Evolutionary conservation across 345 rosid genomes (phyloP).

Genomic region (Salix purpurea): DNA sequence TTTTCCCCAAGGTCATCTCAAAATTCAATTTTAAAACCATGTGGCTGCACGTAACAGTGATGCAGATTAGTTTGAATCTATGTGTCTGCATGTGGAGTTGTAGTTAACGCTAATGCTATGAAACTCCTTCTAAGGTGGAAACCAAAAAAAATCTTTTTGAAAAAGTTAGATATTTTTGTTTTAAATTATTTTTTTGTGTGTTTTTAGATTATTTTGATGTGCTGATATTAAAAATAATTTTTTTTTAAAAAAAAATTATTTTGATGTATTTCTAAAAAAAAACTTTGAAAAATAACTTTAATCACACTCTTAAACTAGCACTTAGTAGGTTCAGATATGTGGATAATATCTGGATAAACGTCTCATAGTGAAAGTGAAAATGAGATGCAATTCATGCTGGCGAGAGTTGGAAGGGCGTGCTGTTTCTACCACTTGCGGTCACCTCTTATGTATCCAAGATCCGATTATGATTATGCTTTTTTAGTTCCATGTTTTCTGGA

Average conservation of each 20-base stretch:
- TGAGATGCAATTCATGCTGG: conserved; percentile 99
- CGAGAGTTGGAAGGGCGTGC: conserved; percentile 92
- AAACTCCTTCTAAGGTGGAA: neutral
- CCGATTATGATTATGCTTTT: neutral
- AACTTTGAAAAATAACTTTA: too few relatives aligned
- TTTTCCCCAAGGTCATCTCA: too few relatives aligned
- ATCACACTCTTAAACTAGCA: too few relatives aligned
- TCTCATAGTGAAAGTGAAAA: conserved; percentile 33
- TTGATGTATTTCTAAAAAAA: too few relatives aligned
- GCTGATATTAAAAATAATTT: too few relatives aligned
- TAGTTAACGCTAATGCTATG: neutral
- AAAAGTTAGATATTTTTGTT: too few relatives aligned
- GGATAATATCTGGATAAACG: too few relatives aligned
- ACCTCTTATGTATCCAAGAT: conserved; percentile 57
- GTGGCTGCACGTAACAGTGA: neutral
- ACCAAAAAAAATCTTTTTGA: too few relatives aligned
- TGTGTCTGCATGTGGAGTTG: neutral
- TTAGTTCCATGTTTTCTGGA: neutral
- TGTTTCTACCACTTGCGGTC: conserved; percentile 81
- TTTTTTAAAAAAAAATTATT: too few relatives aligned
- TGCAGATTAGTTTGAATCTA: neutral
- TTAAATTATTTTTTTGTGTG: too few relatives aligned
- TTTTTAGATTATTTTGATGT: too few relatives aligned
- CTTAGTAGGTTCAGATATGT: too few relatives aligned
- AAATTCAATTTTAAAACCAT: neutral